Conservation (phyloP, 495 filamentous ascomycete genomes). For the Hypomontagnella monticulosa region DNA sequence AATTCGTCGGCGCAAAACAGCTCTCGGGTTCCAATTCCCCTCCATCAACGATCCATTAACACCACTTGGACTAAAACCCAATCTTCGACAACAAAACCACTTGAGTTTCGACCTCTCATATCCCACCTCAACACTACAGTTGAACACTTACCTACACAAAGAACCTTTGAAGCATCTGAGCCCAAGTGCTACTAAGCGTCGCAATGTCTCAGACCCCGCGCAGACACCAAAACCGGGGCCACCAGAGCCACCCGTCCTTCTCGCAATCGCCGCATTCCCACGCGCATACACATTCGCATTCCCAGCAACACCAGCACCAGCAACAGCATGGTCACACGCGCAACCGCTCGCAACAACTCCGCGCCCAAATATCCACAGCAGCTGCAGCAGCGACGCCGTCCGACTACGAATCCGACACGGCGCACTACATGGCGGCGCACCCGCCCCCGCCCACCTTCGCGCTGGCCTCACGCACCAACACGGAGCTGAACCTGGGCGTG, state of each 20-base stretch:
- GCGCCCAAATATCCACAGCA: slow-evolving; percentile 22
- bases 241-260: slow-evolving; percentile 16
- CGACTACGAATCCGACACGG: slow-evolving; percentile 71
- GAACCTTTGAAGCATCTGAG: not conserved
- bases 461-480: slow-evolving; percentile 70
- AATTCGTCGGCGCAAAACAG: slow-evolving; percentile 26
- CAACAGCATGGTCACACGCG: slow-evolving; percentile 30
- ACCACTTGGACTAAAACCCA: not conserved
- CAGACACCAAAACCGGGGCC: slow-evolving; percentile 31
- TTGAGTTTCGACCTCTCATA: not conserved
- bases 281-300: slow-evolving; percentile 32
- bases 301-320: slow-evolving; percentile 48
- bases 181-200: not conserved
- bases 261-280: slow-evolving; percentile 21
- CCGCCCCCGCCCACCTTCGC: slow-evolving; percentile 37
- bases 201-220: slow-evolving; percentile 44
- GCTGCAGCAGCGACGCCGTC: slow-evolving; percentile 52
- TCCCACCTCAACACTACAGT: not conserved
- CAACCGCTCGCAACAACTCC: slow-evolving; percentile 40
- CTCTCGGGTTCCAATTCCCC: slow-evolving; percentile 1
- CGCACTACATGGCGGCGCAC: slow-evolving; percentile 42
- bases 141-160: not conserved
- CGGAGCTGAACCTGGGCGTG: slow-evolving; percentile 83
- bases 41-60: not conserved
- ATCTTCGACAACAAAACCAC: not conserved